These are phyloP conservation scores for Globisporangium canariense DNA, from an alignment of 352 stramenopile species.

Conservation along the genomic window DNA sequence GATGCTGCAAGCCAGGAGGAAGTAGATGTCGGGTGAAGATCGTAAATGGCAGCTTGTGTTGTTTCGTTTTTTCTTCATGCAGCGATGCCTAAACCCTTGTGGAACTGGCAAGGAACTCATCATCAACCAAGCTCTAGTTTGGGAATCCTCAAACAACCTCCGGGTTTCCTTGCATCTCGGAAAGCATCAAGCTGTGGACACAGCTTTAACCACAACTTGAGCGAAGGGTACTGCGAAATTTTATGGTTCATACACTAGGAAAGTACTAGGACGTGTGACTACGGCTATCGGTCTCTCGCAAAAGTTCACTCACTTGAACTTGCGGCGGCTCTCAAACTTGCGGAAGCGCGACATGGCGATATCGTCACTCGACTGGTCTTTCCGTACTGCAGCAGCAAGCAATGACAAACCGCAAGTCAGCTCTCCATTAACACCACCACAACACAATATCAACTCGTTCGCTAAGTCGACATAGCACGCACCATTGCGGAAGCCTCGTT, in stretches of 20 bases:
- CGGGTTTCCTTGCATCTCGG: no score
- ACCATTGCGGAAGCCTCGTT: conserved; percentile 61
- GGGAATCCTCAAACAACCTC: no score
- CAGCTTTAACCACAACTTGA: no score
- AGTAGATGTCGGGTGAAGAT: no score
- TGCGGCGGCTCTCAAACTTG: conserved; percentile 65
- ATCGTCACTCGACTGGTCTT: conserved; percentile 63
- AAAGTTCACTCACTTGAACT: conserved; percentile 21
- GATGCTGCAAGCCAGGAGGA: no score
- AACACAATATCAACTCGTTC: background rate
- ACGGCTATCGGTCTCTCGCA: background rate
- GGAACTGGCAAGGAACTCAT: no score
- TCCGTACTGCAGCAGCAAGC: conserved; percentile 31
- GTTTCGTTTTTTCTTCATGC: no score
- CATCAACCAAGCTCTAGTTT: no score
- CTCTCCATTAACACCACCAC: background rate
- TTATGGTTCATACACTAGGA: background rate
- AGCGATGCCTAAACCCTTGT: no score
- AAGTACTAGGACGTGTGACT: background rate
- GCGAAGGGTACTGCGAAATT: background rate
- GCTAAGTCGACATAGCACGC: background rate
- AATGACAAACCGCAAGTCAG: background rate
- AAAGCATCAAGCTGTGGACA: no score
- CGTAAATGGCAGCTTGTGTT: no score
- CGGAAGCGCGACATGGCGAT: conserved; percentile 63